Evolutionary conservation across 2,329 filamentous ascomycete species (phyloP), one percentile per base, ranked within the genome.

Genomic region (Hypoxylon sp.): DNA sequence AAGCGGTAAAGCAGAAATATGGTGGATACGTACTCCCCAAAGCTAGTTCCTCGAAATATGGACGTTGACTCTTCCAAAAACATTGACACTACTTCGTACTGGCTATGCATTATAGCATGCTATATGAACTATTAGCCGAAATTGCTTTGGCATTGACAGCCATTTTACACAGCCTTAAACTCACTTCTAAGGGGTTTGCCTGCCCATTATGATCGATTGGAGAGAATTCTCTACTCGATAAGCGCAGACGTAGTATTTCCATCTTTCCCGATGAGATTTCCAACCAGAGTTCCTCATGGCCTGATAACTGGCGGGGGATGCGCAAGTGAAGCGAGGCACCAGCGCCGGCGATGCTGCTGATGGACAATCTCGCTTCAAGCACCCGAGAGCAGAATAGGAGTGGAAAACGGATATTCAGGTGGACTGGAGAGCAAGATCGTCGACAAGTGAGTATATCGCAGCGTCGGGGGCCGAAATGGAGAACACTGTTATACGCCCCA

Each of bases 241-340:
- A 21, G 7, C 45, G 21, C 30, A 4, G 11, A 13, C 11, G 30
- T 21, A 50, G 43, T 28, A 28, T 34, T 53, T 50, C 32, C 28
- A 30, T 38, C n/a, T 61, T 63, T 7, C 32, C 48, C 6, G 11
- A 1, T 1, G 5, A 0, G 28, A 67, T 45, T 36, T 62, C 59
- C 1, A 0, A 7, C 28, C 32, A 59, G 2, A 68, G 62, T 17
- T 13, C 4, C 6, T 17, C 4, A 4, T 23, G 0, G 1, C 1
- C 1, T 3, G 25, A 5, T 51, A 63, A 2, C 1, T 21, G 2
- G 6, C 66, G 62, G 1, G 53, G n/a, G 2, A 65, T 55, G 9
- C 45, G 59, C 19, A 68, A 19, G 30, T 66, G 55, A 38, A 68
- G 58, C 30, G 66, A 68, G n/a, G 66, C 58, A 3, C 66, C 62